A percentile compares a stretch with the other conserved stretches of the same genome.
These are phyloP conservation scores for Pedinophyceae sp. DNA, from an alignment of 139 green algal genomes.

Conservation along the genomic window DNA sequence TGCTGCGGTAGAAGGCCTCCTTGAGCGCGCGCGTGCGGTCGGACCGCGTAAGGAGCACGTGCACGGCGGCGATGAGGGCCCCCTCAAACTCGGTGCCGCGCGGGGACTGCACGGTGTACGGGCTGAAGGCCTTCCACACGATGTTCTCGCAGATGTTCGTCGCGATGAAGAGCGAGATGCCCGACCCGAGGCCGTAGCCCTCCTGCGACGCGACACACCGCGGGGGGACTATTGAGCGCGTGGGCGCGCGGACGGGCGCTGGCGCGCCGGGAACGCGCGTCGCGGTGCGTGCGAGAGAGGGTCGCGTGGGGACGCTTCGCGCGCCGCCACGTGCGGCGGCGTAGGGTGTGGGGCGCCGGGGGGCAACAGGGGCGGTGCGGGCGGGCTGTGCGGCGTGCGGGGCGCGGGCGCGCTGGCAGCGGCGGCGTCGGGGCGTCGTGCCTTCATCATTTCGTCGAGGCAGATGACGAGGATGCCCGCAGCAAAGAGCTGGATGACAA, in stretches of 20 bases:
- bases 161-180: conserved; percentile 99
- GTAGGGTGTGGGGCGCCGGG: too few relatives aligned
- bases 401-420: too few relatives aligned
- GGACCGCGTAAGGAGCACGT: conserved; percentile 79
- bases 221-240: too few relatives aligned
- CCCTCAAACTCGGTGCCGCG: conserved; percentile 94
- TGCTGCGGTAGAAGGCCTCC: conserved; percentile 95
- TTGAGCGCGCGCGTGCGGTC: conserved; percentile 89
- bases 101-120: conserved; percentile 61
- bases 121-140: conserved; percentile 98
- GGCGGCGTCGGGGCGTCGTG: too few relatives aligned
- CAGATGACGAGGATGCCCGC: conserved; percentile 97
- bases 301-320: too few relatives aligned
- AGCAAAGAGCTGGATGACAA: conserved; percentile 93
- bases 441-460: conserved; percentile 94
- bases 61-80: conserved; percentile 91
- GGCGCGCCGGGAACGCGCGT: too few relatives aligned
- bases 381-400: too few relatives aligned
- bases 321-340: too few relatives aligned
- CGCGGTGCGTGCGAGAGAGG: too few relatives aligned
- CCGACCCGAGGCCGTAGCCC: conserved; percentile 92
- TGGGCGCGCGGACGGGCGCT: too few relatives aligned
- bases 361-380: too few relatives aligned
- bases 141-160: conserved; percentile 99
- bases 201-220: too few relatives aligned